These are phyloP conservation scores for Penicillium sp. DNA, from an alignment of 2,329 filamentous ascomycete genomes.

Conservation along the genomic window DNA sequence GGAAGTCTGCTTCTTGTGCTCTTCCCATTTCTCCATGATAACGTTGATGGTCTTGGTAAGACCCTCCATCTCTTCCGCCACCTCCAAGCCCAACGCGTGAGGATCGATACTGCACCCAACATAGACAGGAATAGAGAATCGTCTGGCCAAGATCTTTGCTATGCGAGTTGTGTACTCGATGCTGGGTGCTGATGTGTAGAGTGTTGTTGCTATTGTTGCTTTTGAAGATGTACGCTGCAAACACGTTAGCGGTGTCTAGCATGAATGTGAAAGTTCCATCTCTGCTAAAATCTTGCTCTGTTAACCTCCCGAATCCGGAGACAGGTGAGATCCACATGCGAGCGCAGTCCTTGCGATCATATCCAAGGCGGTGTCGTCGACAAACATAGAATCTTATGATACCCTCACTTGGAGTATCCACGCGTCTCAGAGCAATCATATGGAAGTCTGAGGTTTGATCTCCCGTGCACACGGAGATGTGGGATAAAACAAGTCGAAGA, in stretches of 20 bases:
- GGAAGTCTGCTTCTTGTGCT: constrained; percentile 6
- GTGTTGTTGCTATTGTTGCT: constrained; percentile 69
- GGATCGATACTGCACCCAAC: constrained; percentile 87
- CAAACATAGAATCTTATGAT: too few species aligned
- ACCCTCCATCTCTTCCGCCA: constrained; percentile 93
- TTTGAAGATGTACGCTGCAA: constrained; percentile 44
- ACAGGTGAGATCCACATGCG: too few species aligned
- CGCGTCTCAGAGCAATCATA: too few species aligned
- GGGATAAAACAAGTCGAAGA: not conserved
- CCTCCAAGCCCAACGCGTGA: constrained; percentile 71
- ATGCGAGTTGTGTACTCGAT: constrained; percentile 85
- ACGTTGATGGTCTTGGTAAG: constrained; percentile 74
- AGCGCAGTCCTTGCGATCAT: too few species aligned
- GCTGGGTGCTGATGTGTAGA: constrained; percentile 72
- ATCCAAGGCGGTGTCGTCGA: too few species aligned
- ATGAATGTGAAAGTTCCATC: too few species aligned
- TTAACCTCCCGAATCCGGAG: too few species aligned
- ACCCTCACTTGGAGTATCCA: too few species aligned
- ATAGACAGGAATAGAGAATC: constrained; percentile 74
- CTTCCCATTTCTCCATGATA: constrained; percentile 54
- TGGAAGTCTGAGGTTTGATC: too few species aligned
- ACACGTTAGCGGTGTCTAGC: constrained; percentile 8
- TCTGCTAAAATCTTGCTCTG: too few species aligned
- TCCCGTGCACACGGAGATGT: too few species aligned
- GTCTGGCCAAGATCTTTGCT: constrained; percentile 78